A percentile compares a stretch with the other conserved stretches of the same genome.
Conservation (phyloP, 2,329 filamentous ascomycete genomes). For the Fusarium oxysporum region DNA sequence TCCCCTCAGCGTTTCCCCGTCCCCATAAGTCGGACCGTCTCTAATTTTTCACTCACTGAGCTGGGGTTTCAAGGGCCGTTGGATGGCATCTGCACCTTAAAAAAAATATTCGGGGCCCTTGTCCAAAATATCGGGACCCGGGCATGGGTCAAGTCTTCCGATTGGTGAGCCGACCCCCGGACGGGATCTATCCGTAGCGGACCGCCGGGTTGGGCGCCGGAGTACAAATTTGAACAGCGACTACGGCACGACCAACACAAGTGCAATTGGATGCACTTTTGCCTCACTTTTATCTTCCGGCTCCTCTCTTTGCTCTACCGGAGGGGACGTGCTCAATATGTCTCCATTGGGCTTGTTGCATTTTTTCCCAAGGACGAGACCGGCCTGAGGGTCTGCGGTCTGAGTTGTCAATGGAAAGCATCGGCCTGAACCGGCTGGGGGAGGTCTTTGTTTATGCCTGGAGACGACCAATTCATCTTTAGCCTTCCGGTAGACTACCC, state of each 20-base stretch:
- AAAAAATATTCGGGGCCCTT: background rate
- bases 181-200: conserved; percentile 39
- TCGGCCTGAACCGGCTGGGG: conserved; percentile 11
- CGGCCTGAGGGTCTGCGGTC: background rate
- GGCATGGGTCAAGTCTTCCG: conserved; percentile 15
- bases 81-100: conserved; percentile 17
- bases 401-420: conserved; percentile 14
- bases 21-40: conserved; percentile 27
- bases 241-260: background rate
- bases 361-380: conserved; percentile 1
- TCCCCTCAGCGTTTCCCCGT: conserved; percentile 3
- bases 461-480: background rate
- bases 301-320: background rate
- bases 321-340: conserved; percentile 4
- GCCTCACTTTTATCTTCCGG: conserved; percentile 5
- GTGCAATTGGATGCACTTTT: background rate
- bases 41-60: conserved; percentile 4
- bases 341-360: conserved; percentile 7
- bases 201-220: conserved; percentile 30
- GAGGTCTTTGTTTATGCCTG: background rate
- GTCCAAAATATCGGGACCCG: conserved; percentile 16
- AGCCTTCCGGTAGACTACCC: background rate
- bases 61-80: conserved; percentile 26
- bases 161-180: conserved; percentile 16
- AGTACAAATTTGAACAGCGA: background rate